Evolutionary conservation across 1,284 basidiomycete species (phyloP), one percentile per base, ranked within the genome.

Genomic region (Pulchroboletus neoregius): DNA sequence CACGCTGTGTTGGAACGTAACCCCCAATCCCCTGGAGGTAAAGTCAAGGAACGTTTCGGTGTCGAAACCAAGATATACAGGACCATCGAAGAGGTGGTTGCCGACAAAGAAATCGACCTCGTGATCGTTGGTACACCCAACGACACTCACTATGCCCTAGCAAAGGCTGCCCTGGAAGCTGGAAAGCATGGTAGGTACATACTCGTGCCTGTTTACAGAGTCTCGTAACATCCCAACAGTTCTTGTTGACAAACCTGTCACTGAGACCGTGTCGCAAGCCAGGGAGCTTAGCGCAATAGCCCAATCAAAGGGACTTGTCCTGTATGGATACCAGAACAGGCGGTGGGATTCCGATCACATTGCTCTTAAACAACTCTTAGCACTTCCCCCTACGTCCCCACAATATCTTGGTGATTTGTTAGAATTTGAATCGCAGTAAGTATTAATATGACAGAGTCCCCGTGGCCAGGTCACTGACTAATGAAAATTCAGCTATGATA

Each of bases 271-370:
- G 5, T 67, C 68, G 15, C 76, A 93, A 63, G 88, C 87, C 1
- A 70, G 69, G 51, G 82, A 88, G 53, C 78, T 94, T 26, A 78
- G 78, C 28, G 66, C 67, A 10, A 68, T 93, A 38, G 89, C 91
- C 2, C 75, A 73, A 57, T 67, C 72, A 11, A 87, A 87, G 58
- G 72, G 75, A 24, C 71, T 87, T 35, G 74, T 91, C 26, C 68
- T 92, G 32, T 87, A 85, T 55, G 78, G 80, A 3, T 91, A 82
- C 68, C 90, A 94, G 65, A 94, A 93, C 67, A 74, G 88, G 42
- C 76, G 88, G 54, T 91, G 83, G 80, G 87, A 91, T 66, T 81
- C 83, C 2, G 91, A 94, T 62, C 92, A 86, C 68, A 70, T 91
- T 44, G 81, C 90, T 6, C 71, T 93, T 45, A 76, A 79, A 60